These are phyloP conservation scores for Gloeopeniophorella convolvens DNA, from an alignment of 768 basidiomycete species.

Conservation along the genomic window DNA sequence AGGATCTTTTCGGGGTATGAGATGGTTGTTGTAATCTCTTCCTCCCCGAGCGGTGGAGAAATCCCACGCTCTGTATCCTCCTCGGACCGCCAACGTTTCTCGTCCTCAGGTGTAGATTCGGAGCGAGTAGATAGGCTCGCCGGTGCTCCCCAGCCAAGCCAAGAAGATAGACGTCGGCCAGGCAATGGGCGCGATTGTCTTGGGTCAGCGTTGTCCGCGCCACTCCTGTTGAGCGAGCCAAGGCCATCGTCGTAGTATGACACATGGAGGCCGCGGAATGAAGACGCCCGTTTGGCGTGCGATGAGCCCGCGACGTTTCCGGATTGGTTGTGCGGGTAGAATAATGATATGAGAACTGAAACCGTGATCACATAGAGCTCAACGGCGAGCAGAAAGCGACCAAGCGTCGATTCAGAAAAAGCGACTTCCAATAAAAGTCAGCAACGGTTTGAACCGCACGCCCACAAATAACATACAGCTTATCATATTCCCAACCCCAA, in stretches of 20 bases:
- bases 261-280: slow-evolving; percentile 23
- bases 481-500: slow-evolving; percentile 52
- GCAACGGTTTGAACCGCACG: neutral
- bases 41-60: slow-evolving; percentile 8
- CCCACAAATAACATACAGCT: slow-evolving; percentile 41
- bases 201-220: neutral
- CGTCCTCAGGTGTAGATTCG: slow-evolving; percentile 23
- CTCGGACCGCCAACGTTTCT: slow-evolving; percentile 29
- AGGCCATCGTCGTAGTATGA: slow-evolving; percentile 1
- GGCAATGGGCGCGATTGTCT: neutral
- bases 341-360: slow-evolving; percentile 46
- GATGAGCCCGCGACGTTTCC: neutral
- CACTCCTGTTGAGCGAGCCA: neutral
- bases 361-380: slow-evolving; percentile 58
- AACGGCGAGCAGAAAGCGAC: slow-evolving; percentile 58
- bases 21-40: neutral
- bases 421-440: slow-evolving; percentile 37
- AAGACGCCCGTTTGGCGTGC: slow-evolving; percentile 19
- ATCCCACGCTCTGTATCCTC: slow-evolving; percentile 28
- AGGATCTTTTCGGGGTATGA: slow-evolving; percentile 1
- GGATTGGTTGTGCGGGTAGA: slow-evolving; percentile 22
- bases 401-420: slow-evolving; percentile 63
- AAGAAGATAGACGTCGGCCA: slow-evolving; percentile 27
- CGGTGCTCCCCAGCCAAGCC: slow-evolving; percentile 27
- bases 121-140: slow-evolving; percentile 26